phyloP scores from a whole-genome alignment of 164 flowering plant genomes.

The Macadamia integrifolia region DNA sequence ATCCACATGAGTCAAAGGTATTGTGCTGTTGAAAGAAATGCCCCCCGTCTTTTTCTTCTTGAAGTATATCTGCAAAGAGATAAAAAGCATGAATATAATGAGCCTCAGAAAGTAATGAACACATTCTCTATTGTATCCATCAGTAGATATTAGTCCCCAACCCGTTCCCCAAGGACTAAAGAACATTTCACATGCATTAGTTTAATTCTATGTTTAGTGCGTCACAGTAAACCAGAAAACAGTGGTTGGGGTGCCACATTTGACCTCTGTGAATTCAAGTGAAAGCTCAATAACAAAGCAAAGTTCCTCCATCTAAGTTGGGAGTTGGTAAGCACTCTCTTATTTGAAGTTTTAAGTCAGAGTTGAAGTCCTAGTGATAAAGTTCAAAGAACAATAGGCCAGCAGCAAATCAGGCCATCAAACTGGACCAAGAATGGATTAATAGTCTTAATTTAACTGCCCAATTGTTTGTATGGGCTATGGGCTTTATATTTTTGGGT shows the following conservation, averaged over 20 bases:
- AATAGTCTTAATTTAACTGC: too few species aligned
- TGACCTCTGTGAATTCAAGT: neutral
- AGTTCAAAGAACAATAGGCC: too few species aligned
- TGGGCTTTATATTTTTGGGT: too few species aligned
- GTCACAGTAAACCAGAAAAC: neutral
- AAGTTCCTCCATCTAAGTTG: too few species aligned
- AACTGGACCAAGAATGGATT: too few species aligned
- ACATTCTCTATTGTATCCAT: neutral
- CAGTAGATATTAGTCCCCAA: neutral
- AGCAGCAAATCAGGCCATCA: too few species aligned
- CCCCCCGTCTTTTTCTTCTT: constrained; percentile 98
- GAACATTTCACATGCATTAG: neutral
- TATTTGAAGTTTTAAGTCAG: too few species aligned
- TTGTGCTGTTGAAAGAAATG: constrained; percentile 87
- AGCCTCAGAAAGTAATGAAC: neutral
- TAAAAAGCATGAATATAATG: constrained; percentile 6
- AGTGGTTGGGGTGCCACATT: neutral
- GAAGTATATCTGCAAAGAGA: constrained; percentile 74
- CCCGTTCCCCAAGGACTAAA: neutral
- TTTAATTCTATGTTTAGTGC: neutral
- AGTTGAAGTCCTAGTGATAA: too few species aligned
- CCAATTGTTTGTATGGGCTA: too few species aligned
- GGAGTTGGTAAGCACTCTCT: too few species aligned
- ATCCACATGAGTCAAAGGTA: constrained; percentile 76
- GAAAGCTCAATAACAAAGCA: neutral